Evolutionary conservation across 1,139 yeast species (phyloP).

Genomic region (Blastobotrys persicus): DNA sequence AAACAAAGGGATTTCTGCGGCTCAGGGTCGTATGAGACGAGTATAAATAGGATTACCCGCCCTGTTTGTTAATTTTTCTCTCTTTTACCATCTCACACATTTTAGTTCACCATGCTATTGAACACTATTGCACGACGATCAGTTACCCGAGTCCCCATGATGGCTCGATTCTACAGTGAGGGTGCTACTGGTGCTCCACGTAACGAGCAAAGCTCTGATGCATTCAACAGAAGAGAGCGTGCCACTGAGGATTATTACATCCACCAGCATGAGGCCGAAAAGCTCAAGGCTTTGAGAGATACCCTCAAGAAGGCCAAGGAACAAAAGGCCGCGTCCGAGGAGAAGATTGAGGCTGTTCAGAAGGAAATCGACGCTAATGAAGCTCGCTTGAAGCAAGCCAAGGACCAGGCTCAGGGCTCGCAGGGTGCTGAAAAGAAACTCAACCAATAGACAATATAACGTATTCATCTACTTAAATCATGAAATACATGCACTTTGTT

Average conservation of each 20-base stretch:
- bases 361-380: slow-evolving; percentile 28
- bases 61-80: not conserved
- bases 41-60: not conserved
- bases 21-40: not conserved
- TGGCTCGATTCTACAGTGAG: slow-evolving; percentile 36
- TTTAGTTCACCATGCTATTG: slow-evolving; percentile 7
- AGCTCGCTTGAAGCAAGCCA: slow-evolving; percentile 1
- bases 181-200: slow-evolving; percentile 58
- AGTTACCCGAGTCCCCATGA: not conserved
- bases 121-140: slow-evolving; percentile 6
- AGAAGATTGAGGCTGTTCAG: slow-evolving; percentile 33
- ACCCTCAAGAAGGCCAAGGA: slow-evolving; percentile 26
- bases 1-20: slow-evolving; percentile 2
- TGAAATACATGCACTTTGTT: too few relatives aligned
- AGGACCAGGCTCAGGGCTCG: not conserved
- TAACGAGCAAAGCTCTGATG: slow-evolving; percentile 46
- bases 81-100: not conserved
- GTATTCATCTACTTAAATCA: not conserved
- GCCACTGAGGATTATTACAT: slow-evolving; percentile 67
- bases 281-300: slow-evolving; percentile 49
- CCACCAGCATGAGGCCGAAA: slow-evolving; percentile 62
- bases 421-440: slow-evolving; percentile 2
- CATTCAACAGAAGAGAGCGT: slow-evolving; percentile 62
- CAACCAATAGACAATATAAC: not conserved
- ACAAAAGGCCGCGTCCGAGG: slow-evolving; percentile 29